phyloP scores from a whole-genome alignment of 1,284 basidiomycete species.

The Sphagnurus paluster region DNA sequence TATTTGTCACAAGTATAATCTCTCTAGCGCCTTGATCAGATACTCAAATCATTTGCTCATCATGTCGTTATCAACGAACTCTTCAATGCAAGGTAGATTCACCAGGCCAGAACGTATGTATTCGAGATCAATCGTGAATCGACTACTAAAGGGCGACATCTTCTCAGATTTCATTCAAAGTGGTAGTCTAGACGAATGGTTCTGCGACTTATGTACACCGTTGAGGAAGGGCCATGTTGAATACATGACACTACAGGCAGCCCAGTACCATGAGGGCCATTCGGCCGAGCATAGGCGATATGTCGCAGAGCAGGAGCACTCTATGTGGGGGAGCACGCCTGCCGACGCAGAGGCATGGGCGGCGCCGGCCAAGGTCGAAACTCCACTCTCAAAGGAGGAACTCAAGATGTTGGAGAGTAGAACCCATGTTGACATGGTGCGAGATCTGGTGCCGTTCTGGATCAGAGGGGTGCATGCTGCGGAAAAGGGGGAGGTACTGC shows the following conservation, averaged over 20 bases:
- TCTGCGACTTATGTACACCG: conserved; percentile 34
- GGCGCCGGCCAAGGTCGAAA: conserved; percentile 18
- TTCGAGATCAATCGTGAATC: too few species aligned
- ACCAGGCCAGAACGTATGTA: conserved; percentile 19
- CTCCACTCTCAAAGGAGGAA: conserved; percentile 36
- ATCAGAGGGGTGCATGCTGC: conserved; percentile 51
- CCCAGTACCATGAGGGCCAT: conserved; percentile 29
- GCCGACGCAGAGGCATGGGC: conserved; percentile 19
- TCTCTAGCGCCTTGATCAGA: not conserved
- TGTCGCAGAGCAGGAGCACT: conserved; percentile 17
- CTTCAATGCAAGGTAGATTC: conserved; percentile 11
- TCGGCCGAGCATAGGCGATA: conserved; percentile 23
- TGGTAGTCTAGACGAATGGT: conserved; percentile 28
- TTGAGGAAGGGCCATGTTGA: conserved; percentile 14
- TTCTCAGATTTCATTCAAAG: conserved; percentile 32
- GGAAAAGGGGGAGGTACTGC: conserved; percentile 44
- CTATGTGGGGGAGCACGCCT: conserved; percentile 20
- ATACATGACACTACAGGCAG: conserved; percentile 27
- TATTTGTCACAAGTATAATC: too few species aligned
- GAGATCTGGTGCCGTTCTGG: conserved; percentile 57
- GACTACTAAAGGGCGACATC: not conserved
- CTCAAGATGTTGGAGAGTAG: conserved; percentile 51
- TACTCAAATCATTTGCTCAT: not conserved
- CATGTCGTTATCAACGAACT: conserved; percentile 16
- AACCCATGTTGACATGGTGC: conserved; percentile 45